Conservation (phyloP, 2,329 filamentous ascomycete genomes). For the Beauveria medogensis region DNA sequence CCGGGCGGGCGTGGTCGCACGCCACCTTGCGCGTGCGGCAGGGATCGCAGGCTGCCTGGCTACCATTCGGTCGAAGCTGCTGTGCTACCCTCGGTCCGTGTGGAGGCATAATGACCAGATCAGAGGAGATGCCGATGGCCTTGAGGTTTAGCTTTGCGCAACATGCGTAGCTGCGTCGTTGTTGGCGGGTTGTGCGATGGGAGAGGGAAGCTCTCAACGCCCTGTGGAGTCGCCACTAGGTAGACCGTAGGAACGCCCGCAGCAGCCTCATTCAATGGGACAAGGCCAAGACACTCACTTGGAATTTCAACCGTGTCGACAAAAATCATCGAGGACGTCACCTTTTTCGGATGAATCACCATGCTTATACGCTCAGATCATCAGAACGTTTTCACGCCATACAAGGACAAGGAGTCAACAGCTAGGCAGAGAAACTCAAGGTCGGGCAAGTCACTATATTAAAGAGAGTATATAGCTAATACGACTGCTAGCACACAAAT, state of each 20-base stretch:
- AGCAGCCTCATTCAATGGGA: neutral
- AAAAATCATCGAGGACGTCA: no score
- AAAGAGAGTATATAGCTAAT: slow-evolving; percentile 2
- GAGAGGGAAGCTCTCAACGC: neutral
- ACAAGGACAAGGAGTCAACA: neutral
- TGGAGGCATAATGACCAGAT: neutral
- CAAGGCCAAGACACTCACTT: neutral
- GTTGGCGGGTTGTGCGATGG: neutral
- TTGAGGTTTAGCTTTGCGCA: neutral
- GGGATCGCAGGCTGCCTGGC: slow-evolving; percentile 22
- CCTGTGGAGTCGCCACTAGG: neutral
- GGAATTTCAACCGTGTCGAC: neutral
- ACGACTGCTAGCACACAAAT: neutral
- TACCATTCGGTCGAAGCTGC: slow-evolving; percentile 21
- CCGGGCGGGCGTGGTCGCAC: slow-evolving; percentile 30
- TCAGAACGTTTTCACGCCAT: neutral
- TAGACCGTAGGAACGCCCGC: neutral
- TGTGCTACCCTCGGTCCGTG: neutral
- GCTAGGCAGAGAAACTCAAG: neutral
- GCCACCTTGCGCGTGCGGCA: slow-evolving; percentile 31
- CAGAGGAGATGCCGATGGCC: neutral
- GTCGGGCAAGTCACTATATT: neutral
- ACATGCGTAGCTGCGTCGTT: neutral
- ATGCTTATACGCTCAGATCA: no score
- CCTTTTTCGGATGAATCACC: no score